Conservation (phyloP, 805 yeast genomes). For the Sugiyamaella americana region DNA sequence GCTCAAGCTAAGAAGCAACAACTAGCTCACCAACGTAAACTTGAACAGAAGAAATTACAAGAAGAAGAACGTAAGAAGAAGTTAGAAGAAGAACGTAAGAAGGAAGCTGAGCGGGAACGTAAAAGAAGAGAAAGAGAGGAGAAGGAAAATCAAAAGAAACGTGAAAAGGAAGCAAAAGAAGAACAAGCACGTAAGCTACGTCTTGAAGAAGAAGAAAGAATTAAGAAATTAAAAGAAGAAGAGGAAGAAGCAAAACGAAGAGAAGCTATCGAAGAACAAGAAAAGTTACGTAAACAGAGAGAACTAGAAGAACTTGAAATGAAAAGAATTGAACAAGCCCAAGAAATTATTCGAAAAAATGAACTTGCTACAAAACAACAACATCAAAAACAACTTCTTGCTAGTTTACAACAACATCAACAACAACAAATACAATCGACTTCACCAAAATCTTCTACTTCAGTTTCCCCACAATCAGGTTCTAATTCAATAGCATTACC, state of each 20-base stretch:
- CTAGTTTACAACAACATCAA: conserved; percentile 7
- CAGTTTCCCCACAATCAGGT: conserved; percentile 4
- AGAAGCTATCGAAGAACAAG: conserved; percentile 8
- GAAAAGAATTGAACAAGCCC: conserved; percentile 7
- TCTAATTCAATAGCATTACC: conserved; percentile 10
- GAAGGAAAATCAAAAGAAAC: conserved; percentile 20
- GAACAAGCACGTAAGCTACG: conserved; percentile 16
- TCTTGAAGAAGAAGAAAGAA: conserved; percentile 19
- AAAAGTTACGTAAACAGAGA: conserved; percentile 7
- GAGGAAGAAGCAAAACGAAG: conserved; percentile 5
- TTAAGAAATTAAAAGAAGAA: conserved; percentile 22
- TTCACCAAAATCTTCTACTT: conserved; percentile 1
- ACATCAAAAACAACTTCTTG: conserved; percentile 13
- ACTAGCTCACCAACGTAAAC: conserved; percentile 27
- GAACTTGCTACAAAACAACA: conserved; percentile 9
- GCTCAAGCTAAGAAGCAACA: conserved; percentile 27
- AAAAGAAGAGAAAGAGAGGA: conserved; percentile 22
- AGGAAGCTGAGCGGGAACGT: conserved; percentile 23
- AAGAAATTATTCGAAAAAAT: conserved; percentile 4
- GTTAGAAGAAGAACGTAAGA: conserved; percentile 24
- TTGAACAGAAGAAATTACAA: conserved; percentile 29
- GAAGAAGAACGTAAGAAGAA: conserved; percentile 26
- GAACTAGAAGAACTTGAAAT: conserved; percentile 6
- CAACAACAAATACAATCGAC: not conserved
- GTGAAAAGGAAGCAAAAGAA: conserved; percentile 14